Evolutionary conservation across 2,329 filamentous ascomycete species (phyloP).

Genomic region (Tympanopsis confertula): DNA sequence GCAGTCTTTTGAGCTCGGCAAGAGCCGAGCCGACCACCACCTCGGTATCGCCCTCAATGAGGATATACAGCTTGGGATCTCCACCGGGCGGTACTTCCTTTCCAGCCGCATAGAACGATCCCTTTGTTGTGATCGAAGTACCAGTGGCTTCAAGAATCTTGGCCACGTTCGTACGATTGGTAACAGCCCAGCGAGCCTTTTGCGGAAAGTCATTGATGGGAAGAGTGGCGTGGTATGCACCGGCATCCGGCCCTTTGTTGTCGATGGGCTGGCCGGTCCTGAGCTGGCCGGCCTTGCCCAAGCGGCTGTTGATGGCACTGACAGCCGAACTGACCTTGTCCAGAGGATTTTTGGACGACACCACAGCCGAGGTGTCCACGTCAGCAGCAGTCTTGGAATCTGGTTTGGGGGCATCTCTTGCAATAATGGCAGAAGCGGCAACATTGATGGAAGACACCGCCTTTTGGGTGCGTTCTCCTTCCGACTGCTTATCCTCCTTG

Average conservation of each 20-base stretch:
- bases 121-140: conserved; percentile 94
- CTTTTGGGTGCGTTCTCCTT: conserved; percentile 45
- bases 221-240: conserved; percentile 88
- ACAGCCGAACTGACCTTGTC: conserved; percentile 86
- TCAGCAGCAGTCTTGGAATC: conserved; percentile 20
- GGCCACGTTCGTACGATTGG: conserved; percentile 93
- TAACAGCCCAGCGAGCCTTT: conserved; percentile 96
- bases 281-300: conserved; percentile 80
- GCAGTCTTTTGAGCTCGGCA: conserved; percentile 73
- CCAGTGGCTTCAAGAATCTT: conserved; percentile 94
- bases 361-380: conserved; percentile 17
- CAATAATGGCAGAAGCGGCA: conserved; percentile 43
- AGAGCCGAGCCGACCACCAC: conserved; percentile 82
- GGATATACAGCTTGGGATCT: conserved; percentile 90
- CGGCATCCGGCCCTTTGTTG: conserved; percentile 95
- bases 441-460: conserved; percentile 55
- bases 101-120: conserved; percentile 72
- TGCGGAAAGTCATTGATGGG: conserved; percentile 99
- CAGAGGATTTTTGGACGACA: conserved; percentile 48
- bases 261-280: conserved; percentile 89
- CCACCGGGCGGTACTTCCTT: conserved; percentile 67
- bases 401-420: conserved; percentile 35
- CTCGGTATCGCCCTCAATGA: conserved; percentile 95
- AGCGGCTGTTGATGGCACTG: conserved; percentile 77
- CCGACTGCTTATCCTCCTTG: conserved; percentile 57